These are phyloP conservation scores for Epichloe typhina DNA, from an alignment of 2,329 filamentous ascomycete genomes.

Conservation along the genomic window DNA sequence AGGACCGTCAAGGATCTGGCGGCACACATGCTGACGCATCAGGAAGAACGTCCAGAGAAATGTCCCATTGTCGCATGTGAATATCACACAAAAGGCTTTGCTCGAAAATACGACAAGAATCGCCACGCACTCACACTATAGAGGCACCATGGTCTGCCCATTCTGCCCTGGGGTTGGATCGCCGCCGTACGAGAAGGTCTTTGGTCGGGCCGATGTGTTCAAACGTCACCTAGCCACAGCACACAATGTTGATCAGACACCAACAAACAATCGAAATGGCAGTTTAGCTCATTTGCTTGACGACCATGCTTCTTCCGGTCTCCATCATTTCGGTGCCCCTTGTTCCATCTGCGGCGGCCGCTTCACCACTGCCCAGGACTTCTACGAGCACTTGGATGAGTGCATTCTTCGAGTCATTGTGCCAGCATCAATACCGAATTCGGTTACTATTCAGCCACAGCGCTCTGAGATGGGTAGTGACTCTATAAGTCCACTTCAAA, in stretches of 20 bases:
- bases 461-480: background rate
- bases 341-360: constrained; percentile 77
- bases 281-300: constrained; percentile 7
- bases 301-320: background rate
- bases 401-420: constrained; percentile 48
- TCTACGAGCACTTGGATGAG: constrained; percentile 85
- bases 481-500: constrained; percentile 2
- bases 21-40: constrained; percentile 93
- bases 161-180: constrained; percentile 87
- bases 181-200: constrained; percentile 78
- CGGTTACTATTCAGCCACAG: background rate
- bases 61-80: constrained; percentile 90
- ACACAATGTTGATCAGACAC: constrained; percentile 87
- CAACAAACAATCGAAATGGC: constrained; percentile 60
- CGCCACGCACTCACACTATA: constrained; percentile 94
- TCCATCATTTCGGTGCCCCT: constrained; percentile 45
- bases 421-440: constrained; percentile 15
- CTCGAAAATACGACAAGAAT: constrained; percentile 96
- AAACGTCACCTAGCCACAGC: constrained; percentile 89
- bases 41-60: constrained; percentile 86
- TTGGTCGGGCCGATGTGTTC: constrained; percentile 94
- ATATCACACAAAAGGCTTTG: constrained; percentile 88
- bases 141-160: constrained; percentile 93
- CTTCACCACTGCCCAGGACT: constrained; percentile 82
- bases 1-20: constrained; percentile 52